Evolutionary conservation across 805 yeast genomes (phyloP).

Genomic region (Phaffomyces antillensis): DNA sequence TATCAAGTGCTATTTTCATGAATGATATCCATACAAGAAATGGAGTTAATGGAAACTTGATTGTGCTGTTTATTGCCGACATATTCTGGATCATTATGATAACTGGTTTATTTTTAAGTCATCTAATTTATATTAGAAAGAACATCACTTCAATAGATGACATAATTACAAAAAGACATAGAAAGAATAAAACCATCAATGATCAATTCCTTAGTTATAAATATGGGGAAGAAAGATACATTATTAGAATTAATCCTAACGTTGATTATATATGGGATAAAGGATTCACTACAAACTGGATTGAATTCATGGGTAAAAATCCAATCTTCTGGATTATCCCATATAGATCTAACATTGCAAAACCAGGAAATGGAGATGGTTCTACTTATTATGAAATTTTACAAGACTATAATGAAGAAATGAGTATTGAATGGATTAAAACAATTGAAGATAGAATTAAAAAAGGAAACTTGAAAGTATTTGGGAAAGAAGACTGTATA

Average conservation of each 20-base stretch:
- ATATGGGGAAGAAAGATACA: conserved; percentile 33
- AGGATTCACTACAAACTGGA: conserved; percentile 20
- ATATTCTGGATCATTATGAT: conserved; percentile 42
- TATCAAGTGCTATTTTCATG: conserved; percentile 30
- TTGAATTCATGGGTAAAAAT: conserved; percentile 24
- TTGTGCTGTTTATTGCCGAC: conserved; percentile 38
- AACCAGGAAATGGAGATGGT: conserved; percentile 1
- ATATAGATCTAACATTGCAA: conserved; percentile 10
- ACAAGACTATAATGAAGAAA: conserved; percentile 23
- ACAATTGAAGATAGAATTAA: conserved; percentile 19
- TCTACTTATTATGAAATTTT: conserved; percentile 14
- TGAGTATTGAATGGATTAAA: conserved; percentile 20
- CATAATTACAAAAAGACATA: conserved; percentile 30
- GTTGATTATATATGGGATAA: conserved; percentile 16
- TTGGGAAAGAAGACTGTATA: background rate
- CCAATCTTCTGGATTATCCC: conserved; percentile 27
- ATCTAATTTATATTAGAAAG: conserved; percentile 34
- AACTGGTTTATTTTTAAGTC: conserved; percentile 34
- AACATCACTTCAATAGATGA: conserved; percentile 60
- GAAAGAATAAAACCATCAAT: conserved; percentile 14
- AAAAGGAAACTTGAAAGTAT: conserved; percentile 14
- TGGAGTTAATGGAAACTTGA: conserved; percentile 38
- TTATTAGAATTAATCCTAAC: conserved; percentile 26
- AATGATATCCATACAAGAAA: conserved; percentile 20
- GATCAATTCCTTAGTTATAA: conserved; percentile 23